Evolutionary conservation across 2,329 filamentous ascomycete species (phyloP).

Genomic region (Atkinsonella texensis): DNA sequence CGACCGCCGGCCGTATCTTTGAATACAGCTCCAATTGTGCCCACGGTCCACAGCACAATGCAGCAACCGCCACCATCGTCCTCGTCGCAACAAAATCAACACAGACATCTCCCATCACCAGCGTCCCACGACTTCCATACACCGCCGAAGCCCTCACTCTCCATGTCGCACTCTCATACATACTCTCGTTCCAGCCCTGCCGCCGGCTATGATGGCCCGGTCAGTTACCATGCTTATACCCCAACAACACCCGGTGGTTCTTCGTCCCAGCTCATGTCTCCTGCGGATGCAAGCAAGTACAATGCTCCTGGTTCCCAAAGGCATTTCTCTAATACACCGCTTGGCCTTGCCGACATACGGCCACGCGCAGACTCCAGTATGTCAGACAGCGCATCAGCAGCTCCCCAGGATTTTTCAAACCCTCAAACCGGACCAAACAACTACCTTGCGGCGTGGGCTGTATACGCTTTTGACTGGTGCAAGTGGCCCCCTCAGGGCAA

Average conservation of each 20-base stretch:
- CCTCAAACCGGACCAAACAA: constrained; percentile 68
- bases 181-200: constrained; percentile 82
- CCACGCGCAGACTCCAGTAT: constrained; percentile 74
- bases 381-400: constrained; percentile 56
- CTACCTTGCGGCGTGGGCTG: constrained; percentile 86
- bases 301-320: constrained; percentile 45
- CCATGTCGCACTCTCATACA: constrained; percentile 57
- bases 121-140: constrained; percentile 47
- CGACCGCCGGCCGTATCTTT: constrained; percentile 24
- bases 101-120: constrained; percentile 18
- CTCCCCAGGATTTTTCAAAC: constrained; percentile 53
- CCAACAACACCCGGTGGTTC: constrained; percentile 52
- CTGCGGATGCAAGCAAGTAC: constrained; percentile 41
- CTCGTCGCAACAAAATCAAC: constrained; percentile 23
- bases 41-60: constrained; percentile 33
- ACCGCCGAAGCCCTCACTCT: constrained; percentile 55
- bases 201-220: constrained; percentile 41
- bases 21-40: constrained; percentile 33
- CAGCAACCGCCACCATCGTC: constrained; percentile 22
- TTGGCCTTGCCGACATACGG: constrained; percentile 85
- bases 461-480: constrained; percentile 98
- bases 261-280: constrained; percentile 53
- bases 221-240: constrained; percentile 44
- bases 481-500: constrained; percentile 82
- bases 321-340: constrained; percentile 66